phyloP scores from a whole-genome alignment of 2,329 filamentous ascomycete genomes.

The Colletotrichum spaethianum region DNA sequence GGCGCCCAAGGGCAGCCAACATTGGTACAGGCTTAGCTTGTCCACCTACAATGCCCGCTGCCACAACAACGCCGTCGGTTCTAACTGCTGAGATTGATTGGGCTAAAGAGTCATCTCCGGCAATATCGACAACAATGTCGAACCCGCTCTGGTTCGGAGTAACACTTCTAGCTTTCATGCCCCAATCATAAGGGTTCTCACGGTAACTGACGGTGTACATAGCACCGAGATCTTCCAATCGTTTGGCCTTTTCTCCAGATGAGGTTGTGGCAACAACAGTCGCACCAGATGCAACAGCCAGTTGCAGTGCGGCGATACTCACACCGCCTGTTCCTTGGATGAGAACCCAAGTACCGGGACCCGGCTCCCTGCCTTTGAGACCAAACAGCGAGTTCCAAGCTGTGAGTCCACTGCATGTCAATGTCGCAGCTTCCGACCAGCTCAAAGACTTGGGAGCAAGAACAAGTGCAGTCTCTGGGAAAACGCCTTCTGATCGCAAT shows the following conservation, averaged over 20 bases:
- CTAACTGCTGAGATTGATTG: slow-evolving; percentile 67
- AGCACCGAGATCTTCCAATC: slow-evolving; percentile 69
- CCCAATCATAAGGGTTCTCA: slow-evolving; percentile 67
- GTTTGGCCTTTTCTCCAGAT: slow-evolving; percentile 66
- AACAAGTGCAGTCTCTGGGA: slow-evolving; percentile 70
- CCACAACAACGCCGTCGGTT: slow-evolving; percentile 50
- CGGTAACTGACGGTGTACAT: slow-evolving; percentile 74
- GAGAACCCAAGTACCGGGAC: slow-evolving; percentile 51
- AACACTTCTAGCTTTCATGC: slow-evolving; percentile 67
- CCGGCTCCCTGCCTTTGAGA: slow-evolving; percentile 56
- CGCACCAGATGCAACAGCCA: slow-evolving; percentile 65
- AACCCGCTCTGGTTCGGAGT: slow-evolving; percentile 65
- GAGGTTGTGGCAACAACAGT: slow-evolving; percentile 73
- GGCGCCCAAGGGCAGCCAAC: slow-evolving; percentile 45
- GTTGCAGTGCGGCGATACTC: slow-evolving; percentile 53
- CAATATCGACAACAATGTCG: slow-evolving; percentile 77
- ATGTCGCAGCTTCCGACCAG: slow-evolving; percentile 55
- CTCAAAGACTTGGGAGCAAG: slow-evolving; percentile 61
- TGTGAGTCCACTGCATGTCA: slow-evolving; percentile 65
- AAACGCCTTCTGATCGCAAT: slow-evolving; percentile 70
- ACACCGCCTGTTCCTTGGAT: slow-evolving; percentile 59
- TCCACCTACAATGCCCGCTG: slow-evolving; percentile 51
- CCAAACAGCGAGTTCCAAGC: slow-evolving; percentile 68
- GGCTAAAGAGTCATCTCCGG: slow-evolving; percentile 72
- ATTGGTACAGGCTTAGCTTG: slow-evolving; percentile 48